These are phyloP conservation scores for Trametes gibbosa DNA, from an alignment of 768 basidiomycete genomes.

Conservation along the genomic window DNA sequence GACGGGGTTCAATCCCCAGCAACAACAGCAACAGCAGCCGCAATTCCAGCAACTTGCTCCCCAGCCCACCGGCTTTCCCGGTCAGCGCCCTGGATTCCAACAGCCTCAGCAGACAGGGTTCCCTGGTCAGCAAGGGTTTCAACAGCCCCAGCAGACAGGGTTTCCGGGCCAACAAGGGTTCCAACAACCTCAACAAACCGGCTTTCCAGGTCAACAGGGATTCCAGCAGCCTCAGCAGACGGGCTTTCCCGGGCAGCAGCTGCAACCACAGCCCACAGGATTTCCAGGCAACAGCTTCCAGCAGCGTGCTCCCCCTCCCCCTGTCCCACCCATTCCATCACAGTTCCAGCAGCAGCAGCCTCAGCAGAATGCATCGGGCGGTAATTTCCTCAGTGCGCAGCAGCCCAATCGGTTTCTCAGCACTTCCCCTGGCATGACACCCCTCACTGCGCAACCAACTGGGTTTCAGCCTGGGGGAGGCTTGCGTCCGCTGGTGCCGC, in stretches of 20 bases:
- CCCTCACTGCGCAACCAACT: constrained; percentile 51
- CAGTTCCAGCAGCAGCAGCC: constrained; percentile 56
- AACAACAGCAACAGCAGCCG: constrained; percentile 17
- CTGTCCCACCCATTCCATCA: constrained; percentile 61
- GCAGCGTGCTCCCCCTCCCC: constrained; percentile 48
- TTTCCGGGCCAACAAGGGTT: constrained; percentile 43
- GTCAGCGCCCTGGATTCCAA: constrained; percentile 37
- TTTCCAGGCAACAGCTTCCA: constrained; percentile 35
- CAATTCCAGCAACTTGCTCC: constrained; percentile 50
- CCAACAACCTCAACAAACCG: constrained; percentile 64
- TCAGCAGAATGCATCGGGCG: constrained; percentile 30
- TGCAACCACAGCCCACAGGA: constrained; percentile 36
- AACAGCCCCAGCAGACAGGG: constrained; percentile 64
- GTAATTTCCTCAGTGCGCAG: constrained; percentile 43
- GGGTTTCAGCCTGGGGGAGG: constrained; percentile 50
- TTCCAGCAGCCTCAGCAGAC: constrained; percentile 56
- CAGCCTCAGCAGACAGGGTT: constrained; percentile 61
- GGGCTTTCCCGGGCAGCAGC: constrained; percentile 41
- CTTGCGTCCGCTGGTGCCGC: constrained; percentile 55
- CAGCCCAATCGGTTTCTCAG: constrained; percentile 51
- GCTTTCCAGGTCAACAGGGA: constrained; percentile 42
- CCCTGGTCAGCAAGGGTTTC: constrained; percentile 37
- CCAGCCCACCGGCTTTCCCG: constrained; percentile 49
- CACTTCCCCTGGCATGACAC: constrained; percentile 50
- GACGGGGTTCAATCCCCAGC: constrained; percentile 59